These are phyloP conservation scores for Penicillium sp. DNA, from an alignment of 2,329 filamentous ascomycete genomes.

Conservation along the genomic window DNA sequence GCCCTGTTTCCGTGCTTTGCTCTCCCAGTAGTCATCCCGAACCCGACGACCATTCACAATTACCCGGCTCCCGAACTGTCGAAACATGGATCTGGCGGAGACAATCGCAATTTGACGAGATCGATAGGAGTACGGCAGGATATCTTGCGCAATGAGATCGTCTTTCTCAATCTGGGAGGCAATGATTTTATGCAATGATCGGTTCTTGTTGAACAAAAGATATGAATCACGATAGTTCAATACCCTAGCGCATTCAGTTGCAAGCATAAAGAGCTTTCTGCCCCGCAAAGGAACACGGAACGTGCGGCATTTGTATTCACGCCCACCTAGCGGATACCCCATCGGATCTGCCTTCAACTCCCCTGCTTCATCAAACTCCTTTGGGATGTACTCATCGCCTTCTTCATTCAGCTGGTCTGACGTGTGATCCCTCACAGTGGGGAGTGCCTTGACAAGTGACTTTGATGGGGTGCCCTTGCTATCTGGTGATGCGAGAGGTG, in stretches of 20 bases:
- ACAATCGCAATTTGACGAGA: conserved; percentile 99
- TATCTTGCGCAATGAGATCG: conserved; percentile 89
- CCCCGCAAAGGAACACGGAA: conserved; percentile 88
- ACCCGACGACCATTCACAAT: conserved; percentile 87
- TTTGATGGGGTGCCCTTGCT: conserved; percentile 69
- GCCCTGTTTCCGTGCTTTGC: conserved; percentile 92
- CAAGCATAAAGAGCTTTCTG: conserved; percentile 96
- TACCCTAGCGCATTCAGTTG: conserved; percentile 92
- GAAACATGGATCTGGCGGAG: conserved; percentile 96
- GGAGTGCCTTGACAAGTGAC: conserved; percentile 87
- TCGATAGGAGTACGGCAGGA: conserved; percentile 92
- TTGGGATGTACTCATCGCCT: conserved; percentile 89
- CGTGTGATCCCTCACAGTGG: conserved; percentile 93
- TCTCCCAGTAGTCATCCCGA: conserved; percentile 98
- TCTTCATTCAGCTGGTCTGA: conserved; percentile 88
- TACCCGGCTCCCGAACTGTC: conserved; percentile 92
- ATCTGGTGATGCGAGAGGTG: conserved; percentile 57
- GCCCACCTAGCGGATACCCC: conserved; percentile 74
- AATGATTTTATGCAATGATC: conserved; percentile 96
- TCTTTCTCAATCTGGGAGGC: conserved; percentile 95
- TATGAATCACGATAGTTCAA: conserved; percentile 97
- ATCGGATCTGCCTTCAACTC: conserved; percentile 88
- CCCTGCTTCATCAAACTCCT: conserved; percentile 86
- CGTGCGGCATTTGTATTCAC: conserved; percentile 88
- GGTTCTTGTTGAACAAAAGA: conserved; percentile 95